Evolutionary conservation across 345 rosid species (phyloP).

Genomic region (Mangifera indica): DNA sequence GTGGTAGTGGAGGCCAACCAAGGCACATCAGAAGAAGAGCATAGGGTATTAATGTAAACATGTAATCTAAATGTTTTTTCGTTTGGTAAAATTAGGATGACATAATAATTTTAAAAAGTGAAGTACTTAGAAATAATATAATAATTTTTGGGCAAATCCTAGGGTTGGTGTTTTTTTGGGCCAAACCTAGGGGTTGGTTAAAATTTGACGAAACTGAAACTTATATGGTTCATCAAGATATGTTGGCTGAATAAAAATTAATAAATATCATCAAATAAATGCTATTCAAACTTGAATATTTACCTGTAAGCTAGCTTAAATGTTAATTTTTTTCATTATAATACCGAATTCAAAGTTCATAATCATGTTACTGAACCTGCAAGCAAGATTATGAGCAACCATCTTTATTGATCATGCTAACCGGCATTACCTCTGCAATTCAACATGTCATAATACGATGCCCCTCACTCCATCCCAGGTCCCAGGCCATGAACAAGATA

Average conservation of each 20-base stretch:
- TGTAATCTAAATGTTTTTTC: no score
- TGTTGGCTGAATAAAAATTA: slow-evolving; percentile 48
- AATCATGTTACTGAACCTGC: not conserved
- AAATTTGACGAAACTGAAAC: no score
- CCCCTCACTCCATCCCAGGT: slow-evolving; percentile 86
- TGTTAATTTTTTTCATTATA: not conserved
- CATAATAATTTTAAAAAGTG: no score
- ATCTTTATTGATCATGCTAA: not conserved
- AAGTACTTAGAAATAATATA: no score
- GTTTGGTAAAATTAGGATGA: no score
- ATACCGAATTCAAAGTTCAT: not conserved
- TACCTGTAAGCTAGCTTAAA: slow-evolving; percentile 67
- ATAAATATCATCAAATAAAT: not conserved
- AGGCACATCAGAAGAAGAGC: no score
- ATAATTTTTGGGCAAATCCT: no score
- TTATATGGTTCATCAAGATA: no score
- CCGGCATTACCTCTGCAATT: slow-evolving; percentile 68
- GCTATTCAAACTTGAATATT: not conserved
- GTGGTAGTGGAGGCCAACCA: no score
- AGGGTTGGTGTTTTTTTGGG: no score
- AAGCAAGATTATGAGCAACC: not conserved
- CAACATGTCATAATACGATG: slow-evolving; percentile 82
- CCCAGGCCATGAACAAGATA: slow-evolving; percentile 33
- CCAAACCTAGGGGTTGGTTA: no score
- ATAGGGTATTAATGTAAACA: no score